These are phyloP conservation scores for Papiliotrema nemorosa DNA, from an alignment of 1,284 basidiomycete species.

Conservation along the genomic window DNA sequence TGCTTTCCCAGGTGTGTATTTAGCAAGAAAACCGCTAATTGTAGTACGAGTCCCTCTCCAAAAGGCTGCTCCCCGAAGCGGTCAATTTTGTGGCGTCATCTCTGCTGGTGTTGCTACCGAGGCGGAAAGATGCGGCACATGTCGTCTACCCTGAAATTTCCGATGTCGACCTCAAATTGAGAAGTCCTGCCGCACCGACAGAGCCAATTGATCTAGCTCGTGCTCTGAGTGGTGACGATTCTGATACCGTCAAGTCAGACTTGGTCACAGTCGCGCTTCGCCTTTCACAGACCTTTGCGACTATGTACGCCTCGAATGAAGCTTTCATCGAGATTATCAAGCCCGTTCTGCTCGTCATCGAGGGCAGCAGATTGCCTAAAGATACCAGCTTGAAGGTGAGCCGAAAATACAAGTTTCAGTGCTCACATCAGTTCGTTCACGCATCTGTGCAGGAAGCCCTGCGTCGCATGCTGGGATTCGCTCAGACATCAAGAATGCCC, in stretches of 20 bases:
- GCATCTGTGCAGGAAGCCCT: slow-evolving; percentile 52
- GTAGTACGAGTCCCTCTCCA: slow-evolving; percentile 79
- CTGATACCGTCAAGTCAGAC: slow-evolving; percentile 54
- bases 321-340: slow-evolving; percentile 80
- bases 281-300: slow-evolving; percentile 64
- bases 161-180: slow-evolving; percentile 33
- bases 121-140: slow-evolving; percentile 48
- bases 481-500: slow-evolving; percentile 68
- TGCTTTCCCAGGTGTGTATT: slow-evolving; percentile 59
- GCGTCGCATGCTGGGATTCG: slow-evolving; percentile 66
- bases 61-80: slow-evolving; percentile 84
- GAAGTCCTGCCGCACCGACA: slow-evolving; percentile 17
- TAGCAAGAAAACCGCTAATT: no score
- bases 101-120: slow-evolving; percentile 68
- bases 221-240: slow-evolving; percentile 35
- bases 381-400: slow-evolving; percentile 61
- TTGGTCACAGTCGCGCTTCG: slow-evolving; percentile 59
- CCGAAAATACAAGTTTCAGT: not conserved
- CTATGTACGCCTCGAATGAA: slow-evolving; percentile 70
- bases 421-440: slow-evolving; percentile 51
- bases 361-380: slow-evolving; percentile 54
- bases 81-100: slow-evolving; percentile 75
- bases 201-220: slow-evolving; percentile 26
- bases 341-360: slow-evolving; percentile 63
- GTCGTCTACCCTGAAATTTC: slow-evolving; percentile 67